Evolutionary conservation across 768 basidiomycete species (phyloP), one percentile per base, ranked within the genome.

Genomic region (Royoungia palumana): DNA sequence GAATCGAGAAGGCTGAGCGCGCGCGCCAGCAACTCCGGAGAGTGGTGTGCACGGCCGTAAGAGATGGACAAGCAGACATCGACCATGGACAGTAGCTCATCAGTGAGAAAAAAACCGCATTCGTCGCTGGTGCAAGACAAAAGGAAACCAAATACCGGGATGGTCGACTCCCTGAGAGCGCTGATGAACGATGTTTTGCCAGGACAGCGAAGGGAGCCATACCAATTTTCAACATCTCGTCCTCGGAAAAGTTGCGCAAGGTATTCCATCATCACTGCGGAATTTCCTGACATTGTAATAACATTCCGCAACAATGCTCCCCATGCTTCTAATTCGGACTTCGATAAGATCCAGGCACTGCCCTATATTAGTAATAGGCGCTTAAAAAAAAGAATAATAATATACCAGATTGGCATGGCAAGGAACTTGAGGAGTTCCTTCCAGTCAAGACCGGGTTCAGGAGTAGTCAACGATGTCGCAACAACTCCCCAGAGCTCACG

Each of bases 401-500:
- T 55, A 67, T 50, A 83, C 82, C 73, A 65, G 40, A 80, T 59
- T 2, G 82, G 78, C 43, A 78, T 66, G 0, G 63, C 58, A 17
- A 85, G 69, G 47, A 83, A 71, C 19, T 68, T 64, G 2, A 75
- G 56, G 0, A 78, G 48, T 41, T 74, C 72, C 45, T 67, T 60
- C 77, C 75, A 79, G 37, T 57, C 53, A 16, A 62, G 56, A 13
- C 56, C 52, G 16, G 41, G 56, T 10, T 64, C 60, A 6, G 55
- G 51, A 17, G 58, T 59, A 28, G 62, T 49, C 56, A 68, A 65
- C 3, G 61, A 65, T 44, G 59, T 64, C 4, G 75, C 77, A 19
- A 78, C 48, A 35, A 75, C 57, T 4, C 49, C 58, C 83, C 83
- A 85, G 19, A 82, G 60, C 40, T 73, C 68, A 27, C 75, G 73